Evolutionary conservation across 2,329 filamentous ascomycete species (phyloP), one percentile per base, ranked within the genome.

Genomic region (Venturia carpophila): DNA sequence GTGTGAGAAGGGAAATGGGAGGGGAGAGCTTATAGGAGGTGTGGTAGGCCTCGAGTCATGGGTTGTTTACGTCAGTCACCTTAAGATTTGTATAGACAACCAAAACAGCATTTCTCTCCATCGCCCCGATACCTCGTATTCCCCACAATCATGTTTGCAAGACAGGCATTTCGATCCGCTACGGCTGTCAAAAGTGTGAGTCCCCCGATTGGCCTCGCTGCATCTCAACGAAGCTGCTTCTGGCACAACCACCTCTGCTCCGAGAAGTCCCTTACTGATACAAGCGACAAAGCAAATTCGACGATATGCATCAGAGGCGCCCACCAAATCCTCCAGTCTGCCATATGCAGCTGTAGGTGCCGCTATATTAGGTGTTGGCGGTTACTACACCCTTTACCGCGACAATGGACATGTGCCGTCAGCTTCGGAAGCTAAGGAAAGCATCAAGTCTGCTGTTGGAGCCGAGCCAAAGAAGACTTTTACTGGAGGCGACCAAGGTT

Each of bases 401-500:
- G 43, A 47, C 34, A 21, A 39, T 27, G 45, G 41, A 5, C 39
- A 64, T 27, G 43, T 49, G 24, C 43, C 45, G 24, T 41, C 41
- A 58, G 63, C 63, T 24, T 27, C 47, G n/a, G 39, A 65, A 21
- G 55, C 60, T 37, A 63, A 47, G 62, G 62, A 63, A 30, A 45
- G 27, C 34, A 41, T 63, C 62, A 41, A 63, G 9, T 52, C 42
- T 55, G 56, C 52, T 41, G 34, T 55, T 39, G 49, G 34, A 17
- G 52, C 27, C 19, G 64, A 65, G 45, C 62, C 64, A n/a, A 64
- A 66, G 60, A 64, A 64, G 39, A 56, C 60, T 19, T 66, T 66
- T 42, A 66, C 52, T 42, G 92, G 93, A 69, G 91, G 91, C 69
- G 91, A 96, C 68, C 92, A 97, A 78, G 92, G 91, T 70, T 97